Evolutionary conservation across 2,329 filamentous ascomycete species (phyloP).

Genomic region (Pyricularia pennisetigena): DNA sequence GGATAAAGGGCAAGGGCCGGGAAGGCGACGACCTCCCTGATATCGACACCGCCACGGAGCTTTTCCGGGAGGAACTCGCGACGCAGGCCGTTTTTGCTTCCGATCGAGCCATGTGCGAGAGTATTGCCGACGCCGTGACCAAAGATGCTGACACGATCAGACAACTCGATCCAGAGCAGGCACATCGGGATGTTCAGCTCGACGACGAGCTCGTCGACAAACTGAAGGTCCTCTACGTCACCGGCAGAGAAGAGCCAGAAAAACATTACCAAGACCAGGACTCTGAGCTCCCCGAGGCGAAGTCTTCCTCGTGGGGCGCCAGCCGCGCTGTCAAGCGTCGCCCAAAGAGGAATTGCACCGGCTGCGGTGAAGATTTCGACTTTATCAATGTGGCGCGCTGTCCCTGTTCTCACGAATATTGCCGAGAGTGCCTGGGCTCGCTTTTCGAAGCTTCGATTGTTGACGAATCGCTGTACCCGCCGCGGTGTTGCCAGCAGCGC

Average conservation of each 20-base stretch:
- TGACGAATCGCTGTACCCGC: slow-evolving; percentile 42
- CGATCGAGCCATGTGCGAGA: background rate
- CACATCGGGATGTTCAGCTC: background rate
- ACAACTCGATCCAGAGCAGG: background rate
- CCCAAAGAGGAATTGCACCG: no score
- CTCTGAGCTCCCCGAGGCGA: background rate
- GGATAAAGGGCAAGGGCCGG: background rate
- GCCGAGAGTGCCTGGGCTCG: slow-evolving; percentile 29
- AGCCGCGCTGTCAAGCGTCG: no score
- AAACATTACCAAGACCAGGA: background rate
- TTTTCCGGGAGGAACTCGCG: background rate
- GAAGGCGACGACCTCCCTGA: background rate
- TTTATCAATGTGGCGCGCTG: background rate
- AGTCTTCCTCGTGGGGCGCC: background rate
- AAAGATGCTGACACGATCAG: background rate
- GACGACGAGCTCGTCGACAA: background rate
- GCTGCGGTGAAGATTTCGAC: no score
- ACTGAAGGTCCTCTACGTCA: background rate
- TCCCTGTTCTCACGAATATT: slow-evolving; percentile 39
- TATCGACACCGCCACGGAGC: background rate
- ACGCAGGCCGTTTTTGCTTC: background rate
- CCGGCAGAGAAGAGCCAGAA: background rate
- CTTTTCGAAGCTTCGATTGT: slow-evolving; percentile 30
- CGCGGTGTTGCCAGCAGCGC: slow-evolving; percentile 34
- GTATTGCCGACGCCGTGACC: background rate